A percentile compares a stretch with the other conserved stretches of the same genome.
Conservation (phyloP, 805 yeast genomes). For the Yamadazyma sp. region DNA sequence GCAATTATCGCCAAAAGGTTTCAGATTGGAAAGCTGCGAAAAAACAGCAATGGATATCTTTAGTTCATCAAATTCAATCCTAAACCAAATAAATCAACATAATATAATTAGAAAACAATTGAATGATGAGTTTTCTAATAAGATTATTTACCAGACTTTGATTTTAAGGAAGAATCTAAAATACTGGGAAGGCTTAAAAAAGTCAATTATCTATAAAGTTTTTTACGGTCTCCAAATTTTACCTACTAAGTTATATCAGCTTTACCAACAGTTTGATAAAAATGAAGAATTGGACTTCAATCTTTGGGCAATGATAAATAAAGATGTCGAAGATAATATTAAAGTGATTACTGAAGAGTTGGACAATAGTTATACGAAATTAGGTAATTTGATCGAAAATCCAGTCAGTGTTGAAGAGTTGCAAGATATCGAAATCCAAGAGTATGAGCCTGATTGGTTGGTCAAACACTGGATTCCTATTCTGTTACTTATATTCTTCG, state of each 20-base stretch:
- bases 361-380: slow-evolving; percentile 14
- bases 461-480: slow-evolving; percentile 67
- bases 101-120: slow-evolving; percentile 16
- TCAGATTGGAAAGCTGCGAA: slow-evolving; percentile 3
- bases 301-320: slow-evolving; percentile 16
- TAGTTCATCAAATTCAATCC: slow-evolving; percentile 7
- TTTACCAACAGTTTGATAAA: background rate
- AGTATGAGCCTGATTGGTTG: slow-evolving; percentile 8
- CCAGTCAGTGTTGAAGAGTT: slow-evolving; percentile 1
- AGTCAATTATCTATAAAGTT: slow-evolving; percentile 23
- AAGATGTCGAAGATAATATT: slow-evolving; percentile 25
- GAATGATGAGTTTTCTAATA: slow-evolving; percentile 22
- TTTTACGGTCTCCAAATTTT: slow-evolving; percentile 33
- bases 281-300: slow-evolving; percentile 5
- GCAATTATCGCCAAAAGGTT: background rate
- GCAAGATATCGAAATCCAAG: background rate
- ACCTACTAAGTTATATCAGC: slow-evolving; percentile 25
- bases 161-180: slow-evolving; percentile 27
- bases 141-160: slow-evolving; percentile 32
- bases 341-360: slow-evolving; percentile 19
- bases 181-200: slow-evolving; percentile 32
- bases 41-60: slow-evolving; percentile 14
- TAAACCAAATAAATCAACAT: slow-evolving; percentile 23
- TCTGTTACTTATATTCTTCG: slow-evolving; percentile 40
- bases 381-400: slow-evolving; percentile 12